Evolutionary conservation across 352 stramenopile genomes (phyloP), one percentile per base, ranked within the genome.

Genomic region (Pythium insidiosum): DNA sequence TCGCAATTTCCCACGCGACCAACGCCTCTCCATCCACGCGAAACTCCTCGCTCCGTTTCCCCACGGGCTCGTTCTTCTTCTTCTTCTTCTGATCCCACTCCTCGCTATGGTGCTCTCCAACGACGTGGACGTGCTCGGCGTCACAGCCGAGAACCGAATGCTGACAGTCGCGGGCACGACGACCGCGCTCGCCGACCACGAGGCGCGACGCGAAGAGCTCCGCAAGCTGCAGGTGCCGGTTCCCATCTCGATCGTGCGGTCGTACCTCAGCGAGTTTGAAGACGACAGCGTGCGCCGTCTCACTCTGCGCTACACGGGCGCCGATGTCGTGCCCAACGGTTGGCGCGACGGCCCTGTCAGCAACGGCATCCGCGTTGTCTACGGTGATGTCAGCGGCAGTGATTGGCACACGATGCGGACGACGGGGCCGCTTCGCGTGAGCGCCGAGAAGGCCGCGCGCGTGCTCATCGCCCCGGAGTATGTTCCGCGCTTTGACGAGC

Each of bases 401-500:
- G 58, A 73, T 22, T 90, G 78, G 78, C 74, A 75, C 52, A 78
- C 74, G 0, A 88, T 91, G 71, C 70, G 71, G 53, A 86, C 75
- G 2, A 78, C 66, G 12, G 73, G 68, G 38, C 72, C 53, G 57
- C 46, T 91, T 13, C 42, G 67, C 31, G 75, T 82, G 29, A 75
- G 61, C 39, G 66, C 73, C 19, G 56, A 66, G 21, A 77, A 73
- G 38, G 70, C 66, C 12, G 71, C 73, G 15, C 38, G 56, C 12
- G 54, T 85, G 24, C 58, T 91, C 23, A 66, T 71, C 46, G 51
- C 62, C 20, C 47, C 59, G 22, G 61, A 85, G 24, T 79, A 78
- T 61, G 73, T 84, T 15, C 75, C 75, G 9, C 81, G 79, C 53
- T 85, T 82, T 39, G 78, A 91, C 37, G 77, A 88, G 22, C 84